Conservation (phyloP, 495 filamentous ascomycete genomes). For the Aspergillus conjunctus region DNA sequence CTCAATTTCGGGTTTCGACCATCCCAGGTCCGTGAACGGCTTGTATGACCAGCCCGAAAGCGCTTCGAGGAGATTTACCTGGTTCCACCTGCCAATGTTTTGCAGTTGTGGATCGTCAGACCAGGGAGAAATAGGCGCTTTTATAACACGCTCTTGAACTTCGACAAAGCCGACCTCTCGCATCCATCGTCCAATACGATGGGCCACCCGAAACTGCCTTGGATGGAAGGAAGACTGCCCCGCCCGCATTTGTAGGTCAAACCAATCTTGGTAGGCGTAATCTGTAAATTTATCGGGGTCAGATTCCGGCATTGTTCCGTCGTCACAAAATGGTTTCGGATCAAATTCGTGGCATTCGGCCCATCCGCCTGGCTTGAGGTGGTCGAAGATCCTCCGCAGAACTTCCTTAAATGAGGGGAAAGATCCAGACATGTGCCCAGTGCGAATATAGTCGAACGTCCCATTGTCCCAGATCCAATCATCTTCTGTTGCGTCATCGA, state of each 20-base stretch:
- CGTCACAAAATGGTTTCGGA: conserved; percentile 60
- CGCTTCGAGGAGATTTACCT: conserved; percentile 45
- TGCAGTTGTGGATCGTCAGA: conserved; percentile 56
- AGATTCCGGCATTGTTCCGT: conserved; percentile 57
- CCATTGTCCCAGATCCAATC: conserved; percentile 52
- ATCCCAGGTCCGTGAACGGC: conserved; percentile 44
- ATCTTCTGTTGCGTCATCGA: conserved; percentile 54
- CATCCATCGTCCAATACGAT: conserved; percentile 57
- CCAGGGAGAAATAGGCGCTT: conserved; percentile 64
- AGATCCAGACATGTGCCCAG: conserved; percentile 46
- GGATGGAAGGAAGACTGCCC: conserved; percentile 50
- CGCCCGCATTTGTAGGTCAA: conserved; percentile 48
- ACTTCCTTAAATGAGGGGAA: conserved; percentile 45
- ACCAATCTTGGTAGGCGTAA: conserved; percentile 55
- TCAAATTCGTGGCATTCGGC: conserved; percentile 66
- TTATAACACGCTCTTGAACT: conserved; percentile 56
- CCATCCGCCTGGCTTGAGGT: conserved; percentile 66
- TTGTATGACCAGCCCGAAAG: conserved; percentile 52
- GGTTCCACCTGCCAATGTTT: conserved; percentile 48
- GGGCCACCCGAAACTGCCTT: conserved; percentile 54
- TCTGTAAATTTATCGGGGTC: conserved; percentile 45
- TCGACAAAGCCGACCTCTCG: conserved; percentile 65
- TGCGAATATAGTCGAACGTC: conserved; percentile 52
- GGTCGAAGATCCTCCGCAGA: conserved; percentile 45
- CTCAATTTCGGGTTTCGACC: conserved; percentile 55